A percentile compares a stretch with the other conserved stretches of the same genome.
Conservation (phyloP, 2,329 filamentous ascomycete genomes). For the Helotiales sp. region DNA sequence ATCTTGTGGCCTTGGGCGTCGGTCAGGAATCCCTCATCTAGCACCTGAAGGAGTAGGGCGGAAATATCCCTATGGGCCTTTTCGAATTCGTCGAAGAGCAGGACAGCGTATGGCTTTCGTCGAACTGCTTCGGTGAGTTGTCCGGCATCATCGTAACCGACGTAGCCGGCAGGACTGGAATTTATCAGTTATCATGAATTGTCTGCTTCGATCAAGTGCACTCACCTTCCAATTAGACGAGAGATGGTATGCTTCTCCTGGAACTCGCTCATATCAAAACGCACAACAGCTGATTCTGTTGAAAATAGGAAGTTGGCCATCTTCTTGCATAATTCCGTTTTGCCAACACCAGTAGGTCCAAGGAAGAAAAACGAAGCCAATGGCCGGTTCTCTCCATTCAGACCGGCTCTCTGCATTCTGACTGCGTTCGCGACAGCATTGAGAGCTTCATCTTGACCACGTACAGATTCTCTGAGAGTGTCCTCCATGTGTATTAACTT, state of each 20-base stretch:
- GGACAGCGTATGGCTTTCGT: constrained; percentile 90
- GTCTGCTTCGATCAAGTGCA: background rate
- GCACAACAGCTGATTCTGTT: constrained; percentile 83
- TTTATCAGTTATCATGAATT: background rate
- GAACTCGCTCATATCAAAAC: constrained; percentile 98
- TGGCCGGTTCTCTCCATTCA: constrained; percentile 88
- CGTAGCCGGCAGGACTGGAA: constrained; percentile 83
- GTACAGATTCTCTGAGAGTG: constrained; percentile 76
- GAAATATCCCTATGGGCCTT: constrained; percentile 97
- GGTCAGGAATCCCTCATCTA: constrained; percentile 94
- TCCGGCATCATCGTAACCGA: constrained; percentile 95
- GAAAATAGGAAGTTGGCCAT: constrained; percentile 92
- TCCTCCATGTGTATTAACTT: constrained; percentile 97
- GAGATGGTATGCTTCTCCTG: constrained; percentile 97
- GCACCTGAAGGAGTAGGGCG: constrained; percentile 84
- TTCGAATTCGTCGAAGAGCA: constrained; percentile 96
- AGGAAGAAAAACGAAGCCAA: constrained; percentile 97
- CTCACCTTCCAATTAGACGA: constrained; percentile 70
- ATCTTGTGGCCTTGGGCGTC: constrained; percentile 96
- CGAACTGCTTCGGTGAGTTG: constrained; percentile 95
- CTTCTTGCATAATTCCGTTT: constrained; percentile 96
- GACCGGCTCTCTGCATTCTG: constrained; percentile 86
- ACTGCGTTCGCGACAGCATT: constrained; percentile 90
- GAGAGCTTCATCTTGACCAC: constrained; percentile 92
- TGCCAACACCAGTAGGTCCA: constrained; percentile 93